Conservation (phyloP, 2,329 filamentous ascomycete species). For the Hypoxylon sp. region DNA sequence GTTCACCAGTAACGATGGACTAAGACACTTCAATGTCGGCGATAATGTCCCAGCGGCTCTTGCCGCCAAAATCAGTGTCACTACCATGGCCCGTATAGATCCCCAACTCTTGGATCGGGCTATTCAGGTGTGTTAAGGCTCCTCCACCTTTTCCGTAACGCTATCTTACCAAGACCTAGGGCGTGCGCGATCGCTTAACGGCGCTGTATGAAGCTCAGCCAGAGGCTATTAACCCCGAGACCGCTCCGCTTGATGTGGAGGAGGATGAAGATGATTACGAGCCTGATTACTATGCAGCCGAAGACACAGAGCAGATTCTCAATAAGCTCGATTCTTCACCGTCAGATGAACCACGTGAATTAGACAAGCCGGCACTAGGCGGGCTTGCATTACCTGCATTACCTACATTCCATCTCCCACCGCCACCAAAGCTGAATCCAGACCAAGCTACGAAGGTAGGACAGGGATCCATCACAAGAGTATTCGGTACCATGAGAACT, state of each 20-base stretch:
- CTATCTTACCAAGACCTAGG: conserved; percentile 53
- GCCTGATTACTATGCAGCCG: conserved; percentile 83
- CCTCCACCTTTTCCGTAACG: neutral
- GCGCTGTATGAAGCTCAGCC: conserved; percentile 60
- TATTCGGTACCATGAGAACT: conserved; percentile 82
- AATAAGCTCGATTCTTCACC: conserved; percentile 81
- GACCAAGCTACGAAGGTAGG: conserved; percentile 81
- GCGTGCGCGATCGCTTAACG: conserved; percentile 65
- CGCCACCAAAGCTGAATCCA: conserved; percentile 78
- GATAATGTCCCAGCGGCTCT: conserved; percentile 79
- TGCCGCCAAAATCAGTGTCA: conserved; percentile 84
- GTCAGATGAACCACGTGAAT: conserved; percentile 63
- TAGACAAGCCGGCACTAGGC: conserved; percentile 62
- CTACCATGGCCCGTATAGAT: conserved; percentile 80
- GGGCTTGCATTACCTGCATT: conserved; percentile 77
- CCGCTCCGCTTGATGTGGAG: conserved; percentile 73
- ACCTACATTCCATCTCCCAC: conserved; percentile 82
- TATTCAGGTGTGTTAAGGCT: conserved; percentile 70
- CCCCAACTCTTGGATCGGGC: conserved; percentile 77
- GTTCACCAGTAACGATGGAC: conserved; percentile 78
- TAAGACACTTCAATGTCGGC: conserved; percentile 84
- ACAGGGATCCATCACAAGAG: conserved; percentile 78
- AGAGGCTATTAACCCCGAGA: conserved; percentile 69
- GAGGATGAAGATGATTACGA: conserved; percentile 95
- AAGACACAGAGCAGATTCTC: conserved; percentile 81